phyloP scores from a whole-genome alignment of 2,329 filamentous ascomycete genomes.

The Diaporthe aspalathi region DNA sequence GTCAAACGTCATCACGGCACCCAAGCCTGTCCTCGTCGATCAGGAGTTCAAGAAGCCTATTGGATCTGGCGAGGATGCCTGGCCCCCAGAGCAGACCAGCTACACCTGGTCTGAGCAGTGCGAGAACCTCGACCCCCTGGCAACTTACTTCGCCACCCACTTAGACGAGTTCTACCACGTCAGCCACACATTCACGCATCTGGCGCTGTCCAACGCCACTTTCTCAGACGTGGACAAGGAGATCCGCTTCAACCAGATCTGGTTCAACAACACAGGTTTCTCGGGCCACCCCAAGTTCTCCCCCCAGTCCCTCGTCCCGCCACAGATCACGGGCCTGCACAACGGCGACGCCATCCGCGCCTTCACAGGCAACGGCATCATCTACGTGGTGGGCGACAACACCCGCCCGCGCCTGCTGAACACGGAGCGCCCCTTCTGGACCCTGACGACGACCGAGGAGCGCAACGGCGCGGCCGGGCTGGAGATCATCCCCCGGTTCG shows the following conservation, averaged over 20 bases:
- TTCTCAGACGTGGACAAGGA: constrained; percentile 15
- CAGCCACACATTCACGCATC: constrained; percentile 14
- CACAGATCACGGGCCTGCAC: constrained; percentile 16
- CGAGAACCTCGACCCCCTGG: constrained; percentile 3
- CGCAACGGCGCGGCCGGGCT: constrained; percentile 10
- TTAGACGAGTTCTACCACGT: constrained; percentile 16
- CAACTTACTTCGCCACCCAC: constrained; percentile 10
- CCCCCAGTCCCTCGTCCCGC: not conserved
- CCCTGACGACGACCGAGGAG: not conserved
- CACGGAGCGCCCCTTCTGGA: constrained; percentile 12
- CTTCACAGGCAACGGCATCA: constrained; percentile 5
- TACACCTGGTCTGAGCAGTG: constrained; percentile 20
- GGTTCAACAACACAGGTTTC: constrained; percentile 12
- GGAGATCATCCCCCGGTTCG: constrained; percentile 17
- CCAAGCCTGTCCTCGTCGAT: not conserved
- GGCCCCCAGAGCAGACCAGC: not conserved
- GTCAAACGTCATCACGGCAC: not conserved
- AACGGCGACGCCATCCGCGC: constrained; percentile 20
- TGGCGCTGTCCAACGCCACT: constrained; percentile 1
- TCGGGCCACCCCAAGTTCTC: constrained; percentile 18
- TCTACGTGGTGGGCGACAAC: constrained; percentile 16
- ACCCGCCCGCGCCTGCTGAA: not conserved
- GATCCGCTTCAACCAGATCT: constrained; percentile 11
- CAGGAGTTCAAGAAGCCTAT: constrained; percentile 18
- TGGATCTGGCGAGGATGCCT: not conserved